phyloP scores from a whole-genome alignment of 192 early-diverging fungal species.

The Chytriomyces sp. region DNA sequence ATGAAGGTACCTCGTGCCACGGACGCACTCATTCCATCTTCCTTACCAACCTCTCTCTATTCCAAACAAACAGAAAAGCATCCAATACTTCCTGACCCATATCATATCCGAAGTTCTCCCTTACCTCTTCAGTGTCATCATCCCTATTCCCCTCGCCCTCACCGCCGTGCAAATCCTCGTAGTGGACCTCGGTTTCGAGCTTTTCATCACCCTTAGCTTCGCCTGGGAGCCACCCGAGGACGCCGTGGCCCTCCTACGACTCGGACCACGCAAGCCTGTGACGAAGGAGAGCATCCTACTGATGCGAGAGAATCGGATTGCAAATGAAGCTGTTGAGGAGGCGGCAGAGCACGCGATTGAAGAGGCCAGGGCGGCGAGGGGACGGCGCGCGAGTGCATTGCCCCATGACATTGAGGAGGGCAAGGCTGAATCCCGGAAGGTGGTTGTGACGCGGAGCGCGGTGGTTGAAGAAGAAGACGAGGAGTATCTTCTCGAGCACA shows the following conservation, averaged over 20 bases:
- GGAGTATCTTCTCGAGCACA: background rate
- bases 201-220: conserved; percentile 82
- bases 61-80: conserved; percentile 88
- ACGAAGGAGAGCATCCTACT: conserved; percentile 50
- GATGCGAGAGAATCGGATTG: conserved; percentile 25
- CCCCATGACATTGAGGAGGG: too few relatives aligned
- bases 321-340: conserved; percentile 14
- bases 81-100: conserved; percentile 88
- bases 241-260: conserved; percentile 69
- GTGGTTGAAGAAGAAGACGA: conserved; percentile 4
- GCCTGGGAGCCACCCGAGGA: conserved; percentile 89
- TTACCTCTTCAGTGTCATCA: conserved; percentile 83
- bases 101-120: conserved; percentile 88
- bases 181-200: conserved; percentile 94
- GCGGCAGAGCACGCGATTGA: conserved; percentile 21
- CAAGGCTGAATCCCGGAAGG: background rate
- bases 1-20: conserved; percentile 10
- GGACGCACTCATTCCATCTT: too few relatives aligned
- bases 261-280: conserved; percentile 87
- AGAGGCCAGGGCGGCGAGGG: background rate
- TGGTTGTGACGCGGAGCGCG: background rate
- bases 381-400: background rate
- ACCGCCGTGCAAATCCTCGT: conserved; percentile 86
- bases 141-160: conserved; percentile 87
- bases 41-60: too few relatives aligned